Base-by-base conservation (phyloP, 2,329 filamentous ascomycete genomes). In the Lecanicillium sp. region DNA sequence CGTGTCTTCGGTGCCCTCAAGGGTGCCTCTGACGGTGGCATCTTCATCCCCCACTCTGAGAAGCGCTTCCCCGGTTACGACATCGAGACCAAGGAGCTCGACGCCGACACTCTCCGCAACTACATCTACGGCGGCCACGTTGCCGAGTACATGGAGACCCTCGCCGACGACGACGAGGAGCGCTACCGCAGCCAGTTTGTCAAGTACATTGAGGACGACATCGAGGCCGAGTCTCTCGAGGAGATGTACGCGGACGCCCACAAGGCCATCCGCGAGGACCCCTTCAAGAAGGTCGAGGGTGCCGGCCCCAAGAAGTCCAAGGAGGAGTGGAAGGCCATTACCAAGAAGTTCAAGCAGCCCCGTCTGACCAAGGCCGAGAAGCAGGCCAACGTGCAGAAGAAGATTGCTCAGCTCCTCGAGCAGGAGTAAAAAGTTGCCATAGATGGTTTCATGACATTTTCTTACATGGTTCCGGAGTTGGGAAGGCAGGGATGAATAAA, bases 1-100 rank as follows among this genome's bases (percentile, higher is more conserved):
- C 90, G 93, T 78, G 83, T 98, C 78, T 98, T 98, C 70, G 93
- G 88, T 75, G 93, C 91, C 75, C 90, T 98, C 87, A 98, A 98
- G 87, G 93, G 93, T 80, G 91, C 90, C 65, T 97, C 90, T 39
- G 93, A 98, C 74, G 93, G 93, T 74, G 93, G 93, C 72, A 87
- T 98, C 74, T 83, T 90, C 73, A 77, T 98, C 62, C 93, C 93
- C 64, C 93, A 98, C 87, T 95, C 89, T 63, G 90, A 97, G 83
- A 96, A 93, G 83, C 91, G 93, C 65, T 98, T 98, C 89, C 93
- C 93, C 65, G 93, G 93, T 66, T 98, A 78, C 84, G 93, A 98
- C 71, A 87, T 95, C 26, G 93, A 98, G 80, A 75, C 77, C 72
- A 90, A 98, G 86, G 91, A 97, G 83, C 88, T 98, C 65, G 93